A percentile compares a stretch with the other conserved stretches of the same genome.
Evolutionary conservation across 495 filamentous ascomycete species (phyloP).

Genomic region (Aspergillus bridgeri): DNA sequence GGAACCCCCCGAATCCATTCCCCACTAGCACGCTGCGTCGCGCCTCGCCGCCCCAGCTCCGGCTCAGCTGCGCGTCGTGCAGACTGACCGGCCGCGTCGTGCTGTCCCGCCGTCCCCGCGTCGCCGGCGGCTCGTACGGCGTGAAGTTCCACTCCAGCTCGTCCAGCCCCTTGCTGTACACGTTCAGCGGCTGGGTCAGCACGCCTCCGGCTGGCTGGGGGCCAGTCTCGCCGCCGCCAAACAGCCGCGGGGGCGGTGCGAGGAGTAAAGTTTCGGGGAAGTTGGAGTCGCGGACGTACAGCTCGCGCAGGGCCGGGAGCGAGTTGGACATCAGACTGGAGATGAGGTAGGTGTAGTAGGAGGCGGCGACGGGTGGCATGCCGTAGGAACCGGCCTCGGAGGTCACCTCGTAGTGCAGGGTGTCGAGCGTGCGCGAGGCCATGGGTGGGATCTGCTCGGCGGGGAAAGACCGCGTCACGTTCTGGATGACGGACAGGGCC

Average conservation of each 20-base stretch:
- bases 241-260: constrained; percentile 52
- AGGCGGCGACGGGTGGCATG: constrained; percentile 56
- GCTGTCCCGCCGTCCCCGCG: constrained; percentile 28
- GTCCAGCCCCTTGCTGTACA: constrained; percentile 83
- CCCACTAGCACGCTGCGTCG: constrained; percentile 62
- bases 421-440: constrained; percentile 60
- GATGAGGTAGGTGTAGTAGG: constrained; percentile 86
- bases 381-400: constrained; percentile 48
- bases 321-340: constrained; percentile 70
- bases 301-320: constrained; percentile 64
- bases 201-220: constrained; percentile 35
- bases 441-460: constrained; percentile 58
- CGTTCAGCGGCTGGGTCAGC: constrained; percentile 64
- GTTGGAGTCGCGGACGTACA: constrained; percentile 81
- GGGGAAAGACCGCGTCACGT: constrained; percentile 64
- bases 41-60: constrained; percentile 60
- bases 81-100: constrained; percentile 54
- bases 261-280: constrained; percentile 76
- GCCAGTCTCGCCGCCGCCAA: constrained; percentile 29
- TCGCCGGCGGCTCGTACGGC: constrained; percentile 47
- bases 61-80: constrained; percentile 50
- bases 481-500: constrained; percentile 63
- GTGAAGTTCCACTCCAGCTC: constrained; percentile 85
- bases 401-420: constrained; percentile 79
- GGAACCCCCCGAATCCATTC: constrained; percentile 76